These are phyloP conservation scores for Penicillium antarcticum DNA, from an alignment of 495 filamentous ascomycete genomes.

Conservation along the genomic window DNA sequence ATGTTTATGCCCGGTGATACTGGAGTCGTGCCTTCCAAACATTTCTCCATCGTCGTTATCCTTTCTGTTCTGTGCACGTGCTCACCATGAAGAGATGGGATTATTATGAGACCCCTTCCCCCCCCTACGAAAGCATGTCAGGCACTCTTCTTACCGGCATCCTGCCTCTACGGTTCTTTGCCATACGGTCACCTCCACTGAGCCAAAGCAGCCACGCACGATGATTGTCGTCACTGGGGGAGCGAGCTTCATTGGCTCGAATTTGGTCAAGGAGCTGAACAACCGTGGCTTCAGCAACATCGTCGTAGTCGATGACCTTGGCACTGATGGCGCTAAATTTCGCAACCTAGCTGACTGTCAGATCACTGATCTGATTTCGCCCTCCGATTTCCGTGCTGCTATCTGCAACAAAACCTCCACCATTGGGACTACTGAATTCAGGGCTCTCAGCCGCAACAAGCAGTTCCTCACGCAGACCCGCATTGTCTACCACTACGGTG, in stretches of 20 bases:
- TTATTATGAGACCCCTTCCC: too few relatives aligned
- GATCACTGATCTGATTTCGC: not conserved
- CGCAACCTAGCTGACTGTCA: slow-evolving; percentile 1
- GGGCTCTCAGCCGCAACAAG: not conserved
- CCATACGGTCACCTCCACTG: not conserved
- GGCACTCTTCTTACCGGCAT: too few relatives aligned
- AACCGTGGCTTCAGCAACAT: not conserved
- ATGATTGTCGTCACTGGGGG: slow-evolving; percentile 4
- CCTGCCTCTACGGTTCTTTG: not conserved
- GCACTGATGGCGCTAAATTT: not conserved
- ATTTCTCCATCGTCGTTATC: too few relatives aligned
- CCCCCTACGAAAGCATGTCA: too few relatives aligned
- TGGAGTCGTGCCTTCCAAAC: too few relatives aligned
- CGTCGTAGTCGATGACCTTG: not conserved
- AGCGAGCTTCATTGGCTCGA: not conserved
- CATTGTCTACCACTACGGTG: not conserved
- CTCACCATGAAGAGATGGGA: too few relatives aligned
- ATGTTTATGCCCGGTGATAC: too few relatives aligned
- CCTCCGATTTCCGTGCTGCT: too few relatives aligned
- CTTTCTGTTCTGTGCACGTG: too few relatives aligned
- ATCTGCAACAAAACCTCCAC: too few relatives aligned
- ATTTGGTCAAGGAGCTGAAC: slow-evolving; percentile 2
- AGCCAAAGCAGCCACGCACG: not conserved
- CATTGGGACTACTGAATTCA: not conserved
- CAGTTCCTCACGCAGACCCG: not conserved